Percentiles rank a stretch among this genome's conserved stretches.
These are phyloP conservation scores for Candida pseudofarinosa DNA, from an alignment of 805 yeast genomes.

Conservation along the genomic window DNA sequence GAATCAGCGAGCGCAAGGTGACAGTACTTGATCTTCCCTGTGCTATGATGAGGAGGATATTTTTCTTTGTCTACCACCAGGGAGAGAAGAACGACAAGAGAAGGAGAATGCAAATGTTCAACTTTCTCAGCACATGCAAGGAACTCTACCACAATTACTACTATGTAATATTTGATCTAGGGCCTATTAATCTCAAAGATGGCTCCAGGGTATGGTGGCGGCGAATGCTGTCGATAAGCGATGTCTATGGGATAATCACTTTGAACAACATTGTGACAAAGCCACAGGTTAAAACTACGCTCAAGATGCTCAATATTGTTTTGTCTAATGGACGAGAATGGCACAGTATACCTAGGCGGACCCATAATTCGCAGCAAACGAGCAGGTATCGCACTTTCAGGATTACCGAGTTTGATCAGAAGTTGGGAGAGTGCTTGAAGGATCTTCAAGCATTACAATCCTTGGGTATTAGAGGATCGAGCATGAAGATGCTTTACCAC, in stretches of 20 bases:
- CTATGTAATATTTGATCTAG: conserved; percentile 9
- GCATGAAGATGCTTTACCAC: not conserved
- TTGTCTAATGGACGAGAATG: not conserved
- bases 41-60: conserved; percentile 8
- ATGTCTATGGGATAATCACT: not conserved
- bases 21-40: conserved; percentile 7
- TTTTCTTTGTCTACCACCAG: conserved; percentile 5
- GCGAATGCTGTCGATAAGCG: no score
- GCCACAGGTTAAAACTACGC: not conserved
- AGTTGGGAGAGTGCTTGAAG: not conserved
- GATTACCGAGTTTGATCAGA: not conserved
- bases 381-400: not conserved
- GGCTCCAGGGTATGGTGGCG: not conserved
- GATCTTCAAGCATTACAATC: not conserved
- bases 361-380: not conserved
- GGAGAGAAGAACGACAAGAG: not conserved
- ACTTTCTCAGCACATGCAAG: conserved; percentile 9
- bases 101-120: conserved; percentile 4
- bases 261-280: not conserved
- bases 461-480: not conserved
- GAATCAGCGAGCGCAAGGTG: not conserved
- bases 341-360: not conserved
- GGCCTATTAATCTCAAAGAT: conserved; percentile 7
- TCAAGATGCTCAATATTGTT: not conserved
- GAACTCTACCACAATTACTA: conserved; percentile 6